phyloP scores from a whole-genome alignment of 2,329 filamentous ascomycete species.

The Paraconiothyrium sp. region DNA sequence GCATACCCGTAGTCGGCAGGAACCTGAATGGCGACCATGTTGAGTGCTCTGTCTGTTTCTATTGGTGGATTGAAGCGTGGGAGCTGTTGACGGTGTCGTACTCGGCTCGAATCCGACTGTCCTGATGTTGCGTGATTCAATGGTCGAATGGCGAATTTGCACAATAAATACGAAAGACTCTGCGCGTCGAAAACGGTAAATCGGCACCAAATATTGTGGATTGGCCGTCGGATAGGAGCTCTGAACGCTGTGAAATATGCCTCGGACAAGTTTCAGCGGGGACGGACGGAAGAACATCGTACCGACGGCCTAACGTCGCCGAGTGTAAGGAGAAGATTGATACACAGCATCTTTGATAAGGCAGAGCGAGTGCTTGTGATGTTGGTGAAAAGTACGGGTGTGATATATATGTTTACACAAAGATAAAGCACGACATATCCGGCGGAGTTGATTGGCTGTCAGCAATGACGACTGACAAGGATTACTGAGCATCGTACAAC shows the following conservation, averaged over 20 bases:
- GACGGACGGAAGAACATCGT: conserved; percentile 24
- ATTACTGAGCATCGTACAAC: not conserved
- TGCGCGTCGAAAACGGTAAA: not conserved
- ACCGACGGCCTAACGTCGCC: conserved; percentile 19
- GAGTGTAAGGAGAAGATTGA: not conserved
- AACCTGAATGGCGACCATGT: conserved; percentile 38
- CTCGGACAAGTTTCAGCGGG: conserved; percentile 40
- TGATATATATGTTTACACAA: conserved; percentile 2
- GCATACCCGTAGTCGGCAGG: conserved; percentile 44
- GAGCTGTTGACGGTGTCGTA: not conserved
- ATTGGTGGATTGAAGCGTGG: not conserved
- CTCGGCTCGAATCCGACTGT: not conserved
- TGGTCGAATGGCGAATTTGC: not conserved
- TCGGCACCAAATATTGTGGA: not conserved
- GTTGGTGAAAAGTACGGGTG: not conserved
- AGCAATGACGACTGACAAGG: conserved; percentile 3
- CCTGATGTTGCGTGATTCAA: too few relatives aligned
- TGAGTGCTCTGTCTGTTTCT: not conserved
- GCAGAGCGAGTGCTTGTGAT: not conserved
- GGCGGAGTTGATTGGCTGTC: not conserved
- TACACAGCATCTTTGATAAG: not conserved
- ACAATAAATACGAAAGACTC: not conserved
- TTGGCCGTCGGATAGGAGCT: not conserved
- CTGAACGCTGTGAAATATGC: not conserved
- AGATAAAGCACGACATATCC: not conserved